Conservation (phyloP, 208 protist species). For the Acanthamoeba triangularis region DNA sequence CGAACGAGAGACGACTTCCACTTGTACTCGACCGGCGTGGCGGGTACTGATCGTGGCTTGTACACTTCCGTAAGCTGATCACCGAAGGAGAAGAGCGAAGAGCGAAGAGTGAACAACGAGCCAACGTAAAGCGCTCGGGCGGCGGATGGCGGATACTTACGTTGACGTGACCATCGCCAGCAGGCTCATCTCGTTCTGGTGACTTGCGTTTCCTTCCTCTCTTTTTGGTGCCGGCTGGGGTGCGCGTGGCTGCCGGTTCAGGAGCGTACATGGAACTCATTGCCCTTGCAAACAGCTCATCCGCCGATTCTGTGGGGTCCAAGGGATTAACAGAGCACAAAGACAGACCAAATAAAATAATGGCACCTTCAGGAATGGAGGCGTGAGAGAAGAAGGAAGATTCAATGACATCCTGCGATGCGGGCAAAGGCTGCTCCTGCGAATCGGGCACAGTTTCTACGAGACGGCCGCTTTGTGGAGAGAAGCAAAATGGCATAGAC, state of each 20-base stretch:
- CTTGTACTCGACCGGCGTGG: slow-evolving; percentile 3
- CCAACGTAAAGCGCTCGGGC: background rate
- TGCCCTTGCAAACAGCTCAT: background rate
- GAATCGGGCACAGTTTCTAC: background rate
- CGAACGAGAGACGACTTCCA: slow-evolving; percentile 15
- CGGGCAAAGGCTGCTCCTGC: background rate
- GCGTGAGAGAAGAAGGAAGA: background rate
- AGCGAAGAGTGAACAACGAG: too few species aligned
- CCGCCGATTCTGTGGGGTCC: background rate
- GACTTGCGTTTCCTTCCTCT: background rate
- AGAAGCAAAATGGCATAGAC: background rate
- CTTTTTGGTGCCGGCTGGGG: background rate
- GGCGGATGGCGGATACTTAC: background rate
- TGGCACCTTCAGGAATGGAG: background rate
- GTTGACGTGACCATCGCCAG: background rate
- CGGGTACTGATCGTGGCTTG: background rate
- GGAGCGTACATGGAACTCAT: background rate
- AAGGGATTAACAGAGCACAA: background rate
- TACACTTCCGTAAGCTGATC: background rate
- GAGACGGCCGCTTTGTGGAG: background rate
- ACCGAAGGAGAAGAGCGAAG: background rate
- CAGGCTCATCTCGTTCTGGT: background rate
- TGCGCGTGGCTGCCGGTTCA: background rate
- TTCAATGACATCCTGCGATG: background rate
- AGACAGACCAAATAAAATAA: background rate